Evolutionary conservation across 2,329 filamentous ascomycete genomes (phyloP).

Genomic region (Diaporthe capsici): DNA sequence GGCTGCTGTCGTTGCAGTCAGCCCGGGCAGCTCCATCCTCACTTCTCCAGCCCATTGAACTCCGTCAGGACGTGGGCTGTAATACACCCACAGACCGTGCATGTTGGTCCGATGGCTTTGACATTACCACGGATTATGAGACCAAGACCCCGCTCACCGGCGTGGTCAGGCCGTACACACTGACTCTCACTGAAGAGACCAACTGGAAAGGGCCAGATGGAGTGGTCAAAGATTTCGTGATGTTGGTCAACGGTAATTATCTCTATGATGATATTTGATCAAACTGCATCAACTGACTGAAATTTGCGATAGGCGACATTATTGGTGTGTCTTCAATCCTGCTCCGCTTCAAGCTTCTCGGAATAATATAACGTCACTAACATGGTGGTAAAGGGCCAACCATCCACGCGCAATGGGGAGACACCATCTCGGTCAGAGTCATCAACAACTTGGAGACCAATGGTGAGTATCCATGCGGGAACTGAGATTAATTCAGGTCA

Average conservation of each 20-base stretch:
- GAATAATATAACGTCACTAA: not conserved
- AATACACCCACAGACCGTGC: constrained; percentile 48
- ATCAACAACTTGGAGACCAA: constrained; percentile 72
- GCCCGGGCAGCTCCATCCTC: constrained; percentile 33
- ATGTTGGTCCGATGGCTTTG: constrained; percentile 48
- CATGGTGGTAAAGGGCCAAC: constrained; percentile 59
- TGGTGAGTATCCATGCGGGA: constrained; percentile 45
- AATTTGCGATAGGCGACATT: constrained; percentile 33
- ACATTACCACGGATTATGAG: constrained; percentile 51
- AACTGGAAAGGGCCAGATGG: constrained; percentile 50
- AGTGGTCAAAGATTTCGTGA: constrained; percentile 49
- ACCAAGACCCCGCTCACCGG: constrained; percentile 46
- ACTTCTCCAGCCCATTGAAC: constrained; percentile 19
- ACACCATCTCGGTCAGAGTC: constrained; percentile 70
- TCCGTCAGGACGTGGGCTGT: constrained; percentile 42
- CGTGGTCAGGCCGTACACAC: constrained; percentile 46
- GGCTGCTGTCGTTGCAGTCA: constrained; percentile 37
- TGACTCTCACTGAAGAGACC: constrained; percentile 48
- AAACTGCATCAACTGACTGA: constrained; percentile 34
- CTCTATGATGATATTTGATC: not conserved
- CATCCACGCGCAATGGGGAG: constrained; percentile 67
- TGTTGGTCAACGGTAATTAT: constrained; percentile 65
- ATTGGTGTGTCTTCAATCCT: constrained; percentile 17
- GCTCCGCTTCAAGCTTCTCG: not conserved
- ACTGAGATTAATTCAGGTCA: not conserved